These are phyloP conservation scores for Syzygium aromaticum DNA, from an alignment of 345 rosid genomes.

Conservation along the genomic window DNA sequence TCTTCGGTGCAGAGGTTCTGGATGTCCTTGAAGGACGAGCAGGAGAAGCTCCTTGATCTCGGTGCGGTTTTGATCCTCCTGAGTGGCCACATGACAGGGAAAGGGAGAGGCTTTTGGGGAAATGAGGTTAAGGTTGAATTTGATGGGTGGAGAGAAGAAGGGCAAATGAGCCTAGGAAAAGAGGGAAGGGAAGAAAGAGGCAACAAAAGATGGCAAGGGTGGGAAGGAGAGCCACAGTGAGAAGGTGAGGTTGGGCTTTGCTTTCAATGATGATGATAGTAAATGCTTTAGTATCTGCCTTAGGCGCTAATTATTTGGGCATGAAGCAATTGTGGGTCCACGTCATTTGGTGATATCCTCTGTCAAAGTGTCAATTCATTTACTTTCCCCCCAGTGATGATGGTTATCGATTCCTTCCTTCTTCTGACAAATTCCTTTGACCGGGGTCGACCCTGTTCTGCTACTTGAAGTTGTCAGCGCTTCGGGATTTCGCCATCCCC, in stretches of 20 bases:
- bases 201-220: not conserved
- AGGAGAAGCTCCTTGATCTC: conserved; percentile 23
- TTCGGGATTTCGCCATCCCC: not conserved
- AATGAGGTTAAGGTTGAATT: not conserved
- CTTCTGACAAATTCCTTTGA: not conserved
- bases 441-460: not conserved
- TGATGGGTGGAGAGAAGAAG: not conserved
- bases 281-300: not conserved
- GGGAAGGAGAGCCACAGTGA: not conserved
- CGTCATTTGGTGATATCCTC: not conserved
- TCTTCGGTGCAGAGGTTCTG: conserved; percentile 18
- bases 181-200: not conserved
- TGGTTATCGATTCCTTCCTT: not conserved
- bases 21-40: conserved; percentile 50
- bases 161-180: not conserved
- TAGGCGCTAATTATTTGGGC: not conserved
- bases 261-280: not conserved
- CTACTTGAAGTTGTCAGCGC: not conserved
- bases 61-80: conserved; percentile 19
- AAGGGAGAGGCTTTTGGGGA: not conserved
- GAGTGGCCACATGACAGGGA: conserved; percentile 26
- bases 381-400: not conserved
- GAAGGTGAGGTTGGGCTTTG: not conserved
- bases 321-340: not conserved
- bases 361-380: not conserved